Conservation (phyloP, 2,329 filamentous ascomycete genomes). For the Colletotrichum neosansevieriae region DNA sequence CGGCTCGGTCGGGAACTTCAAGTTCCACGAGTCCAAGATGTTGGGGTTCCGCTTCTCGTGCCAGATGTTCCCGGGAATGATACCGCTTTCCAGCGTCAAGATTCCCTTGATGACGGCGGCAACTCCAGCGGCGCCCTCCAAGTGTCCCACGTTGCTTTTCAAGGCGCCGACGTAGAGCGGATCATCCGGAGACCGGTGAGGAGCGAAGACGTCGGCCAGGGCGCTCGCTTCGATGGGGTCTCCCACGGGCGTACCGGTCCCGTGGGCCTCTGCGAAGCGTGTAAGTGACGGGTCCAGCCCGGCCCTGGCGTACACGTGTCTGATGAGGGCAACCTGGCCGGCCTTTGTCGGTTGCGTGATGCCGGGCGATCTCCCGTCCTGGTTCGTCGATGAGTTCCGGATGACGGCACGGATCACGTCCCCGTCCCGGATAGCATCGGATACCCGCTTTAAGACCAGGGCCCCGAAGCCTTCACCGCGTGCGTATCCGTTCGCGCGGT, state of each 20-base stretch:
- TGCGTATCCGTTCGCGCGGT: slow-evolving; percentile 49
- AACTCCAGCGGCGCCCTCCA: slow-evolving; percentile 42
- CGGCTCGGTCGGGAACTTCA: slow-evolving; percentile 48
- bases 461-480: slow-evolving; percentile 61
- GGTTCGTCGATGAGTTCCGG: slow-evolving; percentile 51
- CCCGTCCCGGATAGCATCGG: slow-evolving; percentile 57
- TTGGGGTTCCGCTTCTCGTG: slow-evolving; percentile 47
- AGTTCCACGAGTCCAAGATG: slow-evolving; percentile 45
- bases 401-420: slow-evolving; percentile 55
- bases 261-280: slow-evolving; percentile 59
- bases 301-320: slow-evolving; percentile 50
- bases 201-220: slow-evolving; percentile 57
- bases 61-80: slow-evolving; percentile 49
- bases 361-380: slow-evolving; percentile 57
- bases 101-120: slow-evolving; percentile 47
- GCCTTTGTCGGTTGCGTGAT: slow-evolving; percentile 51
- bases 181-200: slow-evolving; percentile 50
- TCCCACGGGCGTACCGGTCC: slow-evolving; percentile 67
- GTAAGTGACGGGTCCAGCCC: slow-evolving; percentile 44
- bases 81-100: slow-evolving; percentile 47
- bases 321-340: slow-evolving; percentile 52
- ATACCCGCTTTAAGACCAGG: slow-evolving; percentile 64
- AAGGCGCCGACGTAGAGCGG: slow-evolving; percentile 45
- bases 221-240: slow-evolving; percentile 66
- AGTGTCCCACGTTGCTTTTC: slow-evolving; percentile 47